Percentiles rank a stretch among this genome's conserved stretches.
These are phyloP conservation scores for Lipomyces orientalis DNA, from an alignment of 805 yeast species.

Conservation along the genomic window DNA sequence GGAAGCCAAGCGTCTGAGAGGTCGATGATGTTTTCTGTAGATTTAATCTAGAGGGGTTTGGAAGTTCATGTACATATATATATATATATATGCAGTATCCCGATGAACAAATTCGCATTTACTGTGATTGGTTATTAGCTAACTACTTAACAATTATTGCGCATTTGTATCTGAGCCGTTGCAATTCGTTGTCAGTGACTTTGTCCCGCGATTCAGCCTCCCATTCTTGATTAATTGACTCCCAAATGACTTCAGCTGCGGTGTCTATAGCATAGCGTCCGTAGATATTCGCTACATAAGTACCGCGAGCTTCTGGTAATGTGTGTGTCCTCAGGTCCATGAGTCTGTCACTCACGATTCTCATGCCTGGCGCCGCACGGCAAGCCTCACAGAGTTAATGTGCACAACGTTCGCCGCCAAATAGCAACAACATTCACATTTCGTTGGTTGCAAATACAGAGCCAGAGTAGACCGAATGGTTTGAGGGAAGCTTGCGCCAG, in stretches of 20 bases:
- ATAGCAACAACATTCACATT: not conserved
- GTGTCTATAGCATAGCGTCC: not conserved
- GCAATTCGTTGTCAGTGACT: not conserved
- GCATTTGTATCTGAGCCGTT: not conserved
- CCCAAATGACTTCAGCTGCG: too few species aligned
- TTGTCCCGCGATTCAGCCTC: too few species aligned
- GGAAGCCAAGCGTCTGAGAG: conserved; percentile 4
- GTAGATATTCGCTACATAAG: not conserved
- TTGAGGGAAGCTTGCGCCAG: not conserved
- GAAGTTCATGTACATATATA: not conserved
- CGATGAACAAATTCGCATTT: too few species aligned
- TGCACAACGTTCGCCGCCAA: too few species aligned
- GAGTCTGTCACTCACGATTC: too few species aligned
- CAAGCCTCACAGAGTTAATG: too few species aligned
- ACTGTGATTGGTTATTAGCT: too few species aligned
- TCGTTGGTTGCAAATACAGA: not conserved
- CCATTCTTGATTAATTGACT: too few species aligned
- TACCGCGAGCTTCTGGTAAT: too few species aligned
- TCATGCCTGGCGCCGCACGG: not conserved
- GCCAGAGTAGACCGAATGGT: not conserved
- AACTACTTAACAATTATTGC: too few species aligned
- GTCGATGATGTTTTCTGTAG: not conserved
- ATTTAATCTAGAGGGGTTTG: not conserved
- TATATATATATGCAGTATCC: not conserved
- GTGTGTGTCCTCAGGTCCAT: too few species aligned